A percentile compares a stretch with the other conserved stretches of the same genome.
Conservation (phyloP, 192 early-diverging fungal genomes). For the Backusella australiensis region DNA sequence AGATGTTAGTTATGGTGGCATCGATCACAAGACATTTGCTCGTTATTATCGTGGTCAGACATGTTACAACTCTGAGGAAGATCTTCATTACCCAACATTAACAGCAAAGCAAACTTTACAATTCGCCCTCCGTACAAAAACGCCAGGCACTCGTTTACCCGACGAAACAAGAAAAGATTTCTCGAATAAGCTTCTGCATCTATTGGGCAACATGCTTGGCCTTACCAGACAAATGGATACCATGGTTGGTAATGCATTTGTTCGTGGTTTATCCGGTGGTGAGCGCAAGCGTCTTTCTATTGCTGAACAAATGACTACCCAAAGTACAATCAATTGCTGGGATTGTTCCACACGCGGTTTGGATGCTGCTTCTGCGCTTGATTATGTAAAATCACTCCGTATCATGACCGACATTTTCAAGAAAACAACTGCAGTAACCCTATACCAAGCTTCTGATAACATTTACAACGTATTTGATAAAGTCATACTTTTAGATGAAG, state of each 20-base stretch:
- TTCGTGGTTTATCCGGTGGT: conserved; percentile 75
- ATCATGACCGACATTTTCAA: conserved; percentile 68
- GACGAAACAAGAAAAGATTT: conserved; percentile 48
- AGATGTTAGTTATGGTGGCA: conserved; percentile 63
- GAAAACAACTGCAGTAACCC: conserved; percentile 54
- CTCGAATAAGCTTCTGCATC: conserved; percentile 42
- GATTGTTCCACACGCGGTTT: conserved; percentile 70
- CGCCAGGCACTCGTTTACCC: conserved; percentile 52
- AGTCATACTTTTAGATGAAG: conserved; percentile 63
- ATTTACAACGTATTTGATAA: conserved; percentile 76
- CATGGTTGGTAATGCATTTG: conserved; percentile 69
- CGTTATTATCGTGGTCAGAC: conserved; percentile 68
- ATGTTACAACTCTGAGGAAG: conserved; percentile 79
- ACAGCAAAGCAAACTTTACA: conserved; percentile 76
- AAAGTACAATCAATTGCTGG: conserved; percentile 58
- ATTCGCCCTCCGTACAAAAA: conserved; percentile 75
- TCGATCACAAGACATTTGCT: conserved; percentile 55
- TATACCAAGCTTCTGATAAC: conserved; percentile 73
- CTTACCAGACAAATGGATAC: conserved; percentile 66
- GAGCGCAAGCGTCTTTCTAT: conserved; percentile 78
- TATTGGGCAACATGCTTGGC: conserved; percentile 52
- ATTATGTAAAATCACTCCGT: conserved; percentile 72
- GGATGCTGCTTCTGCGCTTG: conserved; percentile 83
- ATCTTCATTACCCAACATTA: conserved; percentile 75
- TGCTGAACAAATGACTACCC: conserved; percentile 71